Percentiles rank a stretch among this genome's conserved stretches.
These are phyloP conservation scores for Aspergillus ellipticus DNA, from an alignment of 495 filamentous ascomycete genomes.

Conservation along the genomic window DNA sequence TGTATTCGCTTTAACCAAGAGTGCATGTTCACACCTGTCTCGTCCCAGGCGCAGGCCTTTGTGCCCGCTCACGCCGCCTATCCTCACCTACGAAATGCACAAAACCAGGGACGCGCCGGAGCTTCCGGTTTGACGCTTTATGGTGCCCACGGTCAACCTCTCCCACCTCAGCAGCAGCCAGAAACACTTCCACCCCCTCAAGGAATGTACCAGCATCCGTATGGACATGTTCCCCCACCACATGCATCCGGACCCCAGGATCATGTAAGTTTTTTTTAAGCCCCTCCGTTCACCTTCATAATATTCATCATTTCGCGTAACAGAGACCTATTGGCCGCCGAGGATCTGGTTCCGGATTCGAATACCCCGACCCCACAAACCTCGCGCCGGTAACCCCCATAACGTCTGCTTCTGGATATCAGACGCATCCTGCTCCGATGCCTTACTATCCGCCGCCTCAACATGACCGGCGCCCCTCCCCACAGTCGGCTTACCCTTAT, in stretches of 20 bases:
- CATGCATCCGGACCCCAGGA: conserved; percentile 40
- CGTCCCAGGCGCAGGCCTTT: conserved; percentile 78
- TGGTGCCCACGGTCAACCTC: conserved; percentile 73
- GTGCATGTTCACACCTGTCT: conserved; percentile 83
- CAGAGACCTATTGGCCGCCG: conserved; percentile 45
- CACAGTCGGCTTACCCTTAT: conserved; percentile 46
- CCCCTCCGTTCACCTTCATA: conserved; percentile 2
- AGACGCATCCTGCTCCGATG: conserved; percentile 38
- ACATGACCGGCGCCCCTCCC: conserved; percentile 48
- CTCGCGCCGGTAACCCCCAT: conserved; percentile 51
- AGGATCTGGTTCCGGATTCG: conserved; percentile 46
- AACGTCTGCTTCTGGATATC: conserved; percentile 47
- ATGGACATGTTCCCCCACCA: conserved; percentile 38
- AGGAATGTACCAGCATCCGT: conserved; percentile 40
- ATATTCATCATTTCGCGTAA: conserved; percentile 9
- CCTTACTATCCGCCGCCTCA: conserved; percentile 46
- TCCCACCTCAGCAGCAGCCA: conserved; percentile 53
- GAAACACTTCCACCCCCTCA: conserved; percentile 51
- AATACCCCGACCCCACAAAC: conserved; percentile 54
- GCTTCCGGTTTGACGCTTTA: conserved; percentile 51
- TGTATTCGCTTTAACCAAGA: conserved; percentile 79
- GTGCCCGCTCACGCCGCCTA: conserved; percentile 75
- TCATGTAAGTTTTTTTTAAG: conserved; percentile 43
- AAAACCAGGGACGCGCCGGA: conserved; percentile 39
- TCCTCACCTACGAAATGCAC: conserved; percentile 54